phyloP scores from a whole-genome alignment of 2,329 filamentous ascomycete species.

The Phoma herbarum region DNA sequence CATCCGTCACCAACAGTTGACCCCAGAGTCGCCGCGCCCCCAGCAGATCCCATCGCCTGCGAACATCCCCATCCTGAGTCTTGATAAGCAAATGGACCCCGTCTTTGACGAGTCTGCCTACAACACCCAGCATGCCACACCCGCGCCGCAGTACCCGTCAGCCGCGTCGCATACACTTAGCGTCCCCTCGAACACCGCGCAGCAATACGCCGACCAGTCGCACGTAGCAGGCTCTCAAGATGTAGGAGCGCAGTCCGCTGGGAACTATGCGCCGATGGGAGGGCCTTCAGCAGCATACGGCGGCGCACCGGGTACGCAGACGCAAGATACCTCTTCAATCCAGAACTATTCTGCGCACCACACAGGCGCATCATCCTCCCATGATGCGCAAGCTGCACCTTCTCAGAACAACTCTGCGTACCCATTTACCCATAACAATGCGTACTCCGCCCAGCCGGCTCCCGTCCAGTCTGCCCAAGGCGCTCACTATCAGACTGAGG shows the following conservation, averaged over 20 bases:
- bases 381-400: constrained; percentile 45
- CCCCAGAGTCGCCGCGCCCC: constrained; percentile 75
- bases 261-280: constrained; percentile 31
- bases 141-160: constrained; percentile 43
- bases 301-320: constrained; percentile 41
- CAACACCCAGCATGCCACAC: constrained; percentile 56
- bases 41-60: constrained; percentile 72
- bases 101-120: constrained; percentile 73
- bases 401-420: constrained; percentile 43
- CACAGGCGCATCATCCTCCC: constrained; percentile 42
- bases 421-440: constrained; percentile 47
- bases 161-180: constrained; percentile 46
- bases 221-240: constrained; percentile 29
- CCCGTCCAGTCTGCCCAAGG: constrained; percentile 43
- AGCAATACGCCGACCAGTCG: constrained; percentile 44
- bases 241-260: constrained; percentile 36
- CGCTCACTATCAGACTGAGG: constrained; percentile 38
- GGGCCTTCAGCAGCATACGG: constrained; percentile 39
- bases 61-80: constrained; percentile 68
- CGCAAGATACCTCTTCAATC: constrained; percentile 51
- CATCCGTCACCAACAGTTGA: constrained; percentile 71
- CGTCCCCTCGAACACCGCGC: constrained; percentile 37
- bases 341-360: constrained; percentile 48
- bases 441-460: constrained; percentile 43
- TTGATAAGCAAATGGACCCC: constrained; percentile 76